Conservation (phyloP, 192 early-diverging fungal genomes). For the Backusella macrospora region DNA sequence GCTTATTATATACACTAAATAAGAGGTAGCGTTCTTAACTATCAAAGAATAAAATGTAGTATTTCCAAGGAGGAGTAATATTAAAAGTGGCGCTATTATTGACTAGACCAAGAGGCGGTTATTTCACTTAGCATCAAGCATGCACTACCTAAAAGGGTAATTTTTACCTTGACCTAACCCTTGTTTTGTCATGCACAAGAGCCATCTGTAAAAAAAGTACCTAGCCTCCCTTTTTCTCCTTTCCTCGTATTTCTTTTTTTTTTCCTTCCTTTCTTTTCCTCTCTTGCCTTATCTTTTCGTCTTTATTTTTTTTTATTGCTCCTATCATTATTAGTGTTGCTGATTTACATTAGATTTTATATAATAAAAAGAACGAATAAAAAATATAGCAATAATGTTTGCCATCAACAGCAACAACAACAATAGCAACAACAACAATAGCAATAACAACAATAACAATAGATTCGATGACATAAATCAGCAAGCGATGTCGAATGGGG, state of each 20-base stretch:
- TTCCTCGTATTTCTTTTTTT: neutral
- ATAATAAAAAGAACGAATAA: neutral
- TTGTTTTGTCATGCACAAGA: conserved; percentile 2
- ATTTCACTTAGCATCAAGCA: neutral
- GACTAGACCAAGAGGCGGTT: neutral
- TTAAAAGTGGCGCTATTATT: neutral
- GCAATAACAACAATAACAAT: neutral
- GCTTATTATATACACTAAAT: no score
- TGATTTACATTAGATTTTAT: neutral
- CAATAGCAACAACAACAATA: no score
- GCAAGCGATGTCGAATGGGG: neutral
- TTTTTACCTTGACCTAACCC: neutral
- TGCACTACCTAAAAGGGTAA: neutral
- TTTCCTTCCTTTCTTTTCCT: neutral
- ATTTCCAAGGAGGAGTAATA: neutral
- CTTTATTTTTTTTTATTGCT: neutral
- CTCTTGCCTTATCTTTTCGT: neutral
- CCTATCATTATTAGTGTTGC: neutral
- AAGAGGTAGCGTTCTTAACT: neutral
- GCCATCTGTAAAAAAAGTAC: conserved; percentile 5
- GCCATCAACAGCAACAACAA: neutral
- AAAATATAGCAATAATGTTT: neutral
- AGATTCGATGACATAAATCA: neutral
- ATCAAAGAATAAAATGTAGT: neutral
- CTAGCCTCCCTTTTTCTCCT: neutral